These are phyloP conservation scores for Agrocybe pediades DNA, from an alignment of 768 basidiomycete species.

Conservation along the genomic window DNA sequence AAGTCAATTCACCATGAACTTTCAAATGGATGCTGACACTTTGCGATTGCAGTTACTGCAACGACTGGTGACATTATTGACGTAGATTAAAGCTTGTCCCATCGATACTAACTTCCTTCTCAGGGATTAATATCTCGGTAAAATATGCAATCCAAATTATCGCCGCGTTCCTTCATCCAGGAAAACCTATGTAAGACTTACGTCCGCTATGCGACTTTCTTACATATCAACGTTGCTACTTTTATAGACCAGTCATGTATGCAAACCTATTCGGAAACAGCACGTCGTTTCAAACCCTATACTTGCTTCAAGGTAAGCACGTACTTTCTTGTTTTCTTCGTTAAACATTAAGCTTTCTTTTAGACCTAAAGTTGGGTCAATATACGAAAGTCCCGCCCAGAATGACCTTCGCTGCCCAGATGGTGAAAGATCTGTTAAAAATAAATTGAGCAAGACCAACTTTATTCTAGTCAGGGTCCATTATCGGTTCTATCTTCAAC, in stretches of 20 bases:
- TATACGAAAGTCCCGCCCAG: slow-evolving; percentile 68
- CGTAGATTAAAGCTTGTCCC: background rate
- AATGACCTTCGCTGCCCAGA: slow-evolving; percentile 60
- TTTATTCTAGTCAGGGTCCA: slow-evolving; percentile 37
- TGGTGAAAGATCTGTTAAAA: slow-evolving; percentile 24
- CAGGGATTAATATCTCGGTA: slow-evolving; percentile 46
- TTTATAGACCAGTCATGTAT: slow-evolving; percentile 50
- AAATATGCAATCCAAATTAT: slow-evolving; percentile 53
- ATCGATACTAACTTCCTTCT: background rate
- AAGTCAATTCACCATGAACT: slow-evolving; percentile 15
- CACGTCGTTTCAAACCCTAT: slow-evolving; percentile 53
- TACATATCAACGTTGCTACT: background rate
- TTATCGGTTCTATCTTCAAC: slow-evolving; percentile 53
- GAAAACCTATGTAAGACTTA: slow-evolving; percentile 42
- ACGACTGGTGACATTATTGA: slow-evolving; percentile 14
- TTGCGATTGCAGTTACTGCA: slow-evolving; percentile 11
- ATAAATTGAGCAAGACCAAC: background rate
- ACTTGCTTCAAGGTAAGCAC: slow-evolving; percentile 46
- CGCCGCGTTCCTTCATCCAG: slow-evolving; percentile 50
- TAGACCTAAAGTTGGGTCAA: slow-evolving; percentile 70
- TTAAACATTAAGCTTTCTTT: slow-evolving; percentile 19
- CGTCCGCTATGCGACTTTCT: background rate
- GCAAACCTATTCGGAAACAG: slow-evolving; percentile 56
- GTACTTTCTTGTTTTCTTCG: background rate
- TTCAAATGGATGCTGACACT: background rate